Conservation (phyloP, 75 land plant genomes). For the Adiantum capillusveneris region DNA sequence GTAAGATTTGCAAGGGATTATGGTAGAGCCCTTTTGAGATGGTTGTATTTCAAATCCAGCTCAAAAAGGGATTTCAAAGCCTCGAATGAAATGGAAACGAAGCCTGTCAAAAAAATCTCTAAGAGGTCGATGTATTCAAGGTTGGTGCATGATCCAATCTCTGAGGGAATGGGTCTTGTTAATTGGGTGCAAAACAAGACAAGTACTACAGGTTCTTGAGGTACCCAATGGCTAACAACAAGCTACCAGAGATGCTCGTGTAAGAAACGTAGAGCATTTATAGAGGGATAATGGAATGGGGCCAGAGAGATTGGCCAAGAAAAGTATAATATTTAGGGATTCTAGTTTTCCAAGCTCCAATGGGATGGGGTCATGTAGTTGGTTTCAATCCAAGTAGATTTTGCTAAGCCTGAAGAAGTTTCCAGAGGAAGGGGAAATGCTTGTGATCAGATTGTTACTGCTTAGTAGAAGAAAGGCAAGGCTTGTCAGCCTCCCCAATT, state of each 20-base stretch:
- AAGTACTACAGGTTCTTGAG: constrained; percentile 16
- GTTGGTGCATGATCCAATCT: constrained; percentile 5
- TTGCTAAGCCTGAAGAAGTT: background rate
- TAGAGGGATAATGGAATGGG: constrained; percentile 4
- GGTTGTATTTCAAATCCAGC: constrained; percentile 17
- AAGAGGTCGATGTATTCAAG: constrained; percentile 8
- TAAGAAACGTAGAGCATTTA: background rate
- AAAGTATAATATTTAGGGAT: background rate
- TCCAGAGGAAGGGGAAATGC: constrained; percentile 4
- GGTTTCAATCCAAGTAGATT: constrained; percentile 17
- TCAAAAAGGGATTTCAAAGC: background rate
- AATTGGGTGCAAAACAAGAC: constrained; percentile 4
- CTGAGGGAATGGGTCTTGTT: constrained; percentile 11
- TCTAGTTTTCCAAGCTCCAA: background rate
- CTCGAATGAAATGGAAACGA: constrained; percentile 22
- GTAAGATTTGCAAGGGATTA: constrained; percentile 41
- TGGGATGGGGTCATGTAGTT: constrained; percentile 12
- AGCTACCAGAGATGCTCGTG: constrained; percentile 9
- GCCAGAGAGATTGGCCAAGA: constrained; percentile 4
- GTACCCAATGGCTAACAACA: background rate
- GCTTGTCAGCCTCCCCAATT: background rate
- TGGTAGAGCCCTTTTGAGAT: constrained; percentile 61
- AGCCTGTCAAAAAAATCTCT: constrained; percentile 41
- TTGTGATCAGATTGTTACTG: constrained; percentile 6
- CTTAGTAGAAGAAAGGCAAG: background rate